These are phyloP conservation scores for Gossypium ekmanianum DNA, from an alignment of 345 rosid species.

Conservation along the genomic window DNA sequence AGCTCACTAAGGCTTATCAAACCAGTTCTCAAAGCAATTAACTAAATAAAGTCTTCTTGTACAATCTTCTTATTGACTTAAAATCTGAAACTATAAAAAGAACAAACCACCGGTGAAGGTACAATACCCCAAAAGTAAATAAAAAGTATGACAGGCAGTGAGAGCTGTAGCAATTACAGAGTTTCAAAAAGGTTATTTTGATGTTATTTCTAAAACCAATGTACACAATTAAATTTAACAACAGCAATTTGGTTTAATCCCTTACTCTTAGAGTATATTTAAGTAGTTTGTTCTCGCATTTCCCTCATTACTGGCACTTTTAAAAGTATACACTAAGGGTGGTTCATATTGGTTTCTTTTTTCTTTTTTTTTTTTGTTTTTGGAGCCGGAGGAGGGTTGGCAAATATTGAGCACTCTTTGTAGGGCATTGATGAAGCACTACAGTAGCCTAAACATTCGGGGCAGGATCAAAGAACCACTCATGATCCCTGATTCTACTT, in stretches of 20 bases:
- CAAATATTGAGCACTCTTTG: background rate
- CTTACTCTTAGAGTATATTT: background rate
- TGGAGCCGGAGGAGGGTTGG: background rate
- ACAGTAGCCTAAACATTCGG: background rate
- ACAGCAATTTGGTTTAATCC: background rate
- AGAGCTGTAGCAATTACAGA: background rate
- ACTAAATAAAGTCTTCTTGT: background rate
- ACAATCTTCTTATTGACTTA: background rate
- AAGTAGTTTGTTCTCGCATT: background rate
- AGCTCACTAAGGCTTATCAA: slow-evolving; percentile 1
- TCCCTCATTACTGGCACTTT: background rate
- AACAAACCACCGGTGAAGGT: background rate
- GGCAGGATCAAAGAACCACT: background rate
- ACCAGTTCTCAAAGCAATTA: background rate
- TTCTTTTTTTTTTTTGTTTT: too few relatives aligned
- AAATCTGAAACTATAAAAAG: background rate
- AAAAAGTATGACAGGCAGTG: background rate
- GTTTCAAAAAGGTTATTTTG: background rate
- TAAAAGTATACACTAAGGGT: background rate
- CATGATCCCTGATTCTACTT: background rate
- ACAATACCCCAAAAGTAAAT: background rate
- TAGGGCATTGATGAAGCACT: background rate
- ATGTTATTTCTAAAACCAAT: background rate
- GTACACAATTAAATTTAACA: background rate
- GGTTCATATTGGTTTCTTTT: background rate